A percentile compares a stretch with the other conserved stretches of the same genome.
Evolutionary conservation across 805 yeast genomes (phyloP).

Genomic region (Candida xyloterini): DNA sequence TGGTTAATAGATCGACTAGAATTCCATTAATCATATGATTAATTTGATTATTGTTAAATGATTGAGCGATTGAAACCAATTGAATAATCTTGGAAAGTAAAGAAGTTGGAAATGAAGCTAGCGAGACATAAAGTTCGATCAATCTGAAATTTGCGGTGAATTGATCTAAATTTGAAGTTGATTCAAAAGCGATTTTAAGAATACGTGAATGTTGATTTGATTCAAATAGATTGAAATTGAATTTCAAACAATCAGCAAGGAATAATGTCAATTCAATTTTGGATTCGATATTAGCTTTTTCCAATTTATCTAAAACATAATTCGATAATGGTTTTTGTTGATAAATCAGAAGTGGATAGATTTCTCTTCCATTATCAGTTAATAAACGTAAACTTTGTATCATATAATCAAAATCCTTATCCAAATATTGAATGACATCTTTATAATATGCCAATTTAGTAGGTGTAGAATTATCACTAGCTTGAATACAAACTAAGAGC

Average conservation of each 20-base stretch:
- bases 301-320: conserved; percentile 13
- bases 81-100: conserved; percentile 13
- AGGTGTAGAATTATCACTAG: conserved; percentile 49
- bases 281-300: conserved; percentile 8
- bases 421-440: conserved; percentile 49
- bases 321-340: conserved; percentile 16
- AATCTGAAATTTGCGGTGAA: conserved; percentile 16
- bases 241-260: conserved; percentile 21
- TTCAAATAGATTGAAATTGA: conserved; percentile 22
- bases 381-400: conserved; percentile 49
- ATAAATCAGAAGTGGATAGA: conserved; percentile 22
- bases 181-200: conserved; percentile 11
- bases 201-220: conserved; percentile 8
- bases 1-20: conserved; percentile 14
- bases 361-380: conserved; percentile 38
- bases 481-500: conserved; percentile 51
- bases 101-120: conserved; percentile 17
- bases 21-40: conserved; percentile 8
- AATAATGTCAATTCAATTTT: conserved; percentile 14
- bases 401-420: conserved; percentile 34
- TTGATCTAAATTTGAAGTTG: conserved; percentile 12
- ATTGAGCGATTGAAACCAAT: conserved; percentile 17
- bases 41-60: conserved; percentile 10
- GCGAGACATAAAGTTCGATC: conserved; percentile 14
- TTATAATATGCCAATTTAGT: conserved; percentile 55